phyloP scores from a whole-genome alignment of 805 yeast genomes.

The Zygosaccharomyces pseudorouxii region DNA sequence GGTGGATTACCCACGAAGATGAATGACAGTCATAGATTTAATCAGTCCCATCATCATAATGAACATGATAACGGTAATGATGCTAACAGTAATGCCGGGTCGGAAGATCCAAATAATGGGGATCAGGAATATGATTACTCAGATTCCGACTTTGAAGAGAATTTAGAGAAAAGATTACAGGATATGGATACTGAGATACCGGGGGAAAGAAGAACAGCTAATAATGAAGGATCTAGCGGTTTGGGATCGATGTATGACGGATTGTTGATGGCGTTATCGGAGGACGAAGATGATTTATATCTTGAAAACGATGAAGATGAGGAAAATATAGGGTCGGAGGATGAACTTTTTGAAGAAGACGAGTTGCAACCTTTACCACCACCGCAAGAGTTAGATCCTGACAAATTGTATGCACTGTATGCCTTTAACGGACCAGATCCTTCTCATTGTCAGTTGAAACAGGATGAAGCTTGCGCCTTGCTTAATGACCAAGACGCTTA shows the following conservation, averaged over 20 bases:
- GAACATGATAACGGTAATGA: not conserved
- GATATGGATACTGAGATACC: slow-evolving; percentile 16
- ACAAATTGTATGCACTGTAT: slow-evolving; percentile 76
- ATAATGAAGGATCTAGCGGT: slow-evolving; percentile 1
- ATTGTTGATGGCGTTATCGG: slow-evolving; percentile 11
- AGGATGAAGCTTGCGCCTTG: slow-evolving; percentile 78
- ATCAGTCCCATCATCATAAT: not conserved
- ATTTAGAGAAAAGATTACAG: slow-evolving; percentile 30
- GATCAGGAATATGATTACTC: slow-evolving; percentile 29
- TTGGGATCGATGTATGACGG: slow-evolving; percentile 8
- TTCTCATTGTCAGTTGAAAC: slow-evolving; percentile 73
- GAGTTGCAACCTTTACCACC: slow-evolving; percentile 49
- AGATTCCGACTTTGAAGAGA: slow-evolving; percentile 37
- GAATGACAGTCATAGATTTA: not conserved
- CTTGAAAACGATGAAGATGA: slow-evolving; percentile 14
- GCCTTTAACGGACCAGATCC: slow-evolving; percentile 91
- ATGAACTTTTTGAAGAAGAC: slow-evolving; percentile 36
- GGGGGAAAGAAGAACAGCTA: not conserved
- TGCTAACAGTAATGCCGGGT: not conserved
- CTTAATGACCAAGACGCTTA: slow-evolving; percentile 87
- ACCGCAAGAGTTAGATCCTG: slow-evolving; percentile 78
- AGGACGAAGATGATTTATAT: slow-evolving; percentile 22
- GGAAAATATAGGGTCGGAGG: slow-evolving; percentile 20
- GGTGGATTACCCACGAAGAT: slow-evolving; percentile 6
- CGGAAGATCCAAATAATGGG: not conserved